Conservation (phyloP, 2,329 filamentous ascomycete genomes). For the Neofusicoccum cordaticola region DNA sequence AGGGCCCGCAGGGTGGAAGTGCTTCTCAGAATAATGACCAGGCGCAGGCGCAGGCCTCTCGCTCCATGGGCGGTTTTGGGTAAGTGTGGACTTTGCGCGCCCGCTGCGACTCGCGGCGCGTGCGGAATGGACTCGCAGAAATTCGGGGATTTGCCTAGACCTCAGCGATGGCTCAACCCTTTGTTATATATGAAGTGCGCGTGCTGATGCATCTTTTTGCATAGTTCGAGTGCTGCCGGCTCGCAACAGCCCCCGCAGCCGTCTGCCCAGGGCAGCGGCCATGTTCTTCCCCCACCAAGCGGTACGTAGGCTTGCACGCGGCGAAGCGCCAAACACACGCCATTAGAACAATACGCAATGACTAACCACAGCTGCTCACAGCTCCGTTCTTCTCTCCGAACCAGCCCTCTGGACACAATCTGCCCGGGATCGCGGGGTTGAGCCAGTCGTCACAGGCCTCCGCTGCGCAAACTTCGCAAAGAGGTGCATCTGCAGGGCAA, state of each 20-base stretch:
- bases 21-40: conserved; percentile 43
- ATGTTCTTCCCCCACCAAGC: conserved; percentile 39
- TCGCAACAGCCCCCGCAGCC: conserved; percentile 32
- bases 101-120: not conserved
- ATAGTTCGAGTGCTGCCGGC: conserved; percentile 31
- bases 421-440: conserved; percentile 45
- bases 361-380: conserved; percentile 4
- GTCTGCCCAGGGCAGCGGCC: conserved; percentile 34
- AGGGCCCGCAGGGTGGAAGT: conserved; percentile 48
- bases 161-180: not conserved
- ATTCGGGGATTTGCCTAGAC: not conserved
- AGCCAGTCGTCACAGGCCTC: conserved; percentile 44
- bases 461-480: conserved; percentile 35
- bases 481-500: conserved; percentile 31
- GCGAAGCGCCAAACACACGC: not conserved
- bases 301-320: conserved; percentile 26
- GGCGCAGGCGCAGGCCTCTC: conserved; percentile 31
- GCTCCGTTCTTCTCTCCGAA: conserved; percentile 42
- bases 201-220: not conserved
- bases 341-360: not conserved
- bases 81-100: conserved; percentile 18
- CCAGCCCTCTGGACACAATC: conserved; percentile 40
- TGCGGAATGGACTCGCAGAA: not conserved
- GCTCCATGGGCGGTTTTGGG: conserved; percentile 36
- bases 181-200: not conserved